Base-by-base conservation (phyloP, 2,329 filamentous ascomycete species). In the Thelonectria olida region DNA sequence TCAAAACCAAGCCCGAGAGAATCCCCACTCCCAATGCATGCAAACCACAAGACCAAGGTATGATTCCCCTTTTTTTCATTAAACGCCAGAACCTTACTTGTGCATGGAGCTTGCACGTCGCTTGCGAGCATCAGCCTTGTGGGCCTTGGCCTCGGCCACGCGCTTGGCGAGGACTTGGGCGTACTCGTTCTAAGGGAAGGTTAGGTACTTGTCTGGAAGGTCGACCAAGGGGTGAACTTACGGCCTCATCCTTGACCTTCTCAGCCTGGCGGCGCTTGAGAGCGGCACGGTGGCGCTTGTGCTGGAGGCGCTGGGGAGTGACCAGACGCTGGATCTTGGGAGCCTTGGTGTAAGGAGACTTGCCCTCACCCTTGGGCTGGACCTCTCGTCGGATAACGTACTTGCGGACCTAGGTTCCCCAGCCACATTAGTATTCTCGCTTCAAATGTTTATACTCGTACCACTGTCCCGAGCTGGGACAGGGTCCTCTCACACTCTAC, bases 291-390 rank as follows among this genome's bases (percentile, higher is more conserved):
- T 98, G 96, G 79, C 96, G 93, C 92, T 98, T 99, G 92, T 97
- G 96, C 90, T 99, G 96, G 80, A 99, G 93, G 83, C 96, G 96
- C 87, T 98, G 96, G 82, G 96, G 96, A 79, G 96, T 99, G 77
- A 99, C 93, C 77, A 99, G 93, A 82, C 96, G 93, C 90, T 99
- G 96, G 86, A 99, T 99, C 89, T 95, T 96, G 83, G 96, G 96
- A 77, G 96, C 96, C 92, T 99, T 99, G 91, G 95, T 97, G 91
- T 98, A 98, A 76, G 94, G 85, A 86, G 92, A 91, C 87, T 96
- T 96, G 85, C 93, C 95, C 88, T 98, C 96, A 80, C 90, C 92
- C 91, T 97, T 97, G 81, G 93, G 92, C 86, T 93, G 90, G 78
- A 99, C 90, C 84, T 98, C 96, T 82, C 96, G 96, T 82, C 96